Evolutionary conservation across 139 green algal genomes (phyloP).

Genomic region (Chloropicon primus): DNA sequence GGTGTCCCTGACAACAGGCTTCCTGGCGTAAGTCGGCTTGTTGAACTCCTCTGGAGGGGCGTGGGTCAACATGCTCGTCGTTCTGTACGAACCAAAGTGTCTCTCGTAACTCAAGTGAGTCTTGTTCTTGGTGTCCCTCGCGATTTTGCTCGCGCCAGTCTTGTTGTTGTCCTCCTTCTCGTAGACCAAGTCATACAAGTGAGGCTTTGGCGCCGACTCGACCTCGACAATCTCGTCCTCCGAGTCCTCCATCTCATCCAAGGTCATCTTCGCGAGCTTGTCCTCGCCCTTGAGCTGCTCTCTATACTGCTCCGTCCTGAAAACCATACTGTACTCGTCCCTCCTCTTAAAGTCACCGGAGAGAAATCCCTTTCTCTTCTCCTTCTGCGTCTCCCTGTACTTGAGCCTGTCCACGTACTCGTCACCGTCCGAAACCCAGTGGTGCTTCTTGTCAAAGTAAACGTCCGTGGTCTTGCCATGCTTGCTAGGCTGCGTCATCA

Average conservation of each 20-base stretch:
- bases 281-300: constrained; percentile 60
- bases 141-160: constrained; percentile 33
- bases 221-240: not conserved
- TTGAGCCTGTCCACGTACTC: constrained; percentile 45
- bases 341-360: constrained; percentile 62
- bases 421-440: constrained; percentile 28
- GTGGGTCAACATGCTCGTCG: constrained; percentile 18
- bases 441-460: constrained; percentile 64
- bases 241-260: constrained; percentile 35
- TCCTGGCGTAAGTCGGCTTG: constrained; percentile 56
- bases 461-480: constrained; percentile 31
- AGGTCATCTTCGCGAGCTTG: constrained; percentile 46
- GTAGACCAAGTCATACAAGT: constrained; percentile 65
- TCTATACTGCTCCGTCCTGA: constrained; percentile 60
- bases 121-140: constrained; percentile 59
- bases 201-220: constrained; percentile 18
- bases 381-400: constrained; percentile 43
- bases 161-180: constrained; percentile 38
- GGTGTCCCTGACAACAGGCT: constrained; percentile 56
- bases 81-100: constrained; percentile 27
- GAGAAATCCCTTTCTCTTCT: constrained; percentile 64
- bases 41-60: constrained; percentile 4
- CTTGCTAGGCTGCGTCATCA: not conserved
- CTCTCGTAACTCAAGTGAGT: constrained; percentile 45
- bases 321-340: constrained; percentile 67